phyloP scores from a whole-genome alignment of 257 asterid species.

The Ballota nigra region DNA sequence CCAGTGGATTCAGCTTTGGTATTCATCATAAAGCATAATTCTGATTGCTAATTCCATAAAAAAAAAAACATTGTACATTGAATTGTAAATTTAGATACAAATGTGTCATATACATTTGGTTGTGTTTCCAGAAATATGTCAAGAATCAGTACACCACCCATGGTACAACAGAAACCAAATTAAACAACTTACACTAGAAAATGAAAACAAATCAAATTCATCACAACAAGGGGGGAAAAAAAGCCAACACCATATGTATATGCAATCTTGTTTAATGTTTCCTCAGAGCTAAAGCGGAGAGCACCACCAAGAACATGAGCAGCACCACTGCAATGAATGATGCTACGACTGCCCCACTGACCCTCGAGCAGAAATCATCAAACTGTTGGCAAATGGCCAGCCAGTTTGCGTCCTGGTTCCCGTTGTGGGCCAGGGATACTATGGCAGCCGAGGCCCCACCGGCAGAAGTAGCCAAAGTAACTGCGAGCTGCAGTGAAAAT shows the following conservation, averaged over 20 bases:
- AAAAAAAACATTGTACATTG: too few relatives aligned
- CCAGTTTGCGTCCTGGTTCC: constrained; percentile 77
- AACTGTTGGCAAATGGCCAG: constrained; percentile 78
- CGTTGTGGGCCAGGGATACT: constrained; percentile 75
- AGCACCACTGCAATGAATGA: constrained; percentile 47
- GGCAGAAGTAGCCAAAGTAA: constrained; percentile 62
- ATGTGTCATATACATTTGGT: constrained; percentile 19
- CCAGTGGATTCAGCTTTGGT: background rate
- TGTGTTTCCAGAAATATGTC: background rate
- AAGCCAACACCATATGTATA: background rate
- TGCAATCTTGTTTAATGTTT: constrained; percentile 24
- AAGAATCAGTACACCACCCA: background rate
- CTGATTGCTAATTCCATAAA: background rate
- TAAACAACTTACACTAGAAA: constrained; percentile 10
- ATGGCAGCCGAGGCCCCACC: constrained; percentile 72
- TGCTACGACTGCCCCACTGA: constrained; percentile 79
- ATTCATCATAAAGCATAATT: background rate
- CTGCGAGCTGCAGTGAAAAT: constrained; percentile 39
- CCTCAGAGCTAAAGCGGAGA: constrained; percentile 55
- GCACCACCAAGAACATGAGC: constrained; percentile 37
- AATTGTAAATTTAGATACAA: background rate
- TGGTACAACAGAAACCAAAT: background rate
- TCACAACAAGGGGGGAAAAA: background rate
- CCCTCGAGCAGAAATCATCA: constrained; percentile 60
- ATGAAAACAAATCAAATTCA: constrained; percentile 1